Evolutionary conservation across 441 rosid genomes (phyloP).

Genomic region (Jatropha multifida): DNA sequence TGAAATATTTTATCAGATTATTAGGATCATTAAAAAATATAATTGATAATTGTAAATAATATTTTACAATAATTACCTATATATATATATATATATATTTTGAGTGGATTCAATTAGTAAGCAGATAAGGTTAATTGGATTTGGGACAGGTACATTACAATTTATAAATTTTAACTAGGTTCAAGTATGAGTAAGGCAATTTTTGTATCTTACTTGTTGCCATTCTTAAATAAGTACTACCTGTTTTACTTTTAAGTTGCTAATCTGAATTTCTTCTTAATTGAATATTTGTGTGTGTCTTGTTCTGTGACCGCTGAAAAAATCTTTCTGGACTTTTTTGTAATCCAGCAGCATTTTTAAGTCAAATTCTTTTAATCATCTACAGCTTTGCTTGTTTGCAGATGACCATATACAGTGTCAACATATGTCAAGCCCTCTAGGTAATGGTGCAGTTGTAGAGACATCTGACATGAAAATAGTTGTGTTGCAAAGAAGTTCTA

Average conservation of each 20-base stretch:
- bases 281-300: background rate
- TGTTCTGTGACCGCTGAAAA: background rate
- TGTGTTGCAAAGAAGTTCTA: conserved; percentile 69
- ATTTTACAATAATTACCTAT: background rate
- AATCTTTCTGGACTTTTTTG: background rate
- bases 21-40: background rate
- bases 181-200: background rate
- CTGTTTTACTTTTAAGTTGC: background rate
- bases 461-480: conserved; percentile 74
- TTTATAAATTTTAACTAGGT: background rate
- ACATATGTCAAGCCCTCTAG: conserved; percentile 82
- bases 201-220: background rate
- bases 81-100: background rate
- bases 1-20: background rate
- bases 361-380: background rate
- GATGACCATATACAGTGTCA: conserved; percentile 64
- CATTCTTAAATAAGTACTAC: background rate
- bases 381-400: conserved; percentile 26
- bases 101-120: background rate
- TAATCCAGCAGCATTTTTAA: background rate
- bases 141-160: background rate
- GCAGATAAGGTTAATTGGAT: background rate
- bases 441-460: conserved; percentile 81
- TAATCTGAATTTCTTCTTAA: background rate
- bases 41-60: background rate